Percentiles rank a stretch among this genome's conserved stretches.
phyloP scores from a whole-genome alignment of 2,329 filamentous ascomycete genomes.

The Calonectria henricotiae region DNA sequence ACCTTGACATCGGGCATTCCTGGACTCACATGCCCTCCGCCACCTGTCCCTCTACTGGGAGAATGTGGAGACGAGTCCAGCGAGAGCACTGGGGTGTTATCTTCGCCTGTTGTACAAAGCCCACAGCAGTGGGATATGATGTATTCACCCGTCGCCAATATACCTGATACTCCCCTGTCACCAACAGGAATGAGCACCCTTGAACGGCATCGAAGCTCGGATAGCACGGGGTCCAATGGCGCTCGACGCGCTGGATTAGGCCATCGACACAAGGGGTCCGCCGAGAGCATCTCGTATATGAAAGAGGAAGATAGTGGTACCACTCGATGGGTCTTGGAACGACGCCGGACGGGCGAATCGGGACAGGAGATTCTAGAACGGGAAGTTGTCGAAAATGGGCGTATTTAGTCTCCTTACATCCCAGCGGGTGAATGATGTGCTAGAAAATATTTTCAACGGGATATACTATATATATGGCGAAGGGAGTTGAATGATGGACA shows the following conservation, averaged over 20 bases:
- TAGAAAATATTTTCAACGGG: neutral
- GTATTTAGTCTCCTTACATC: slow-evolving; percentile 57
- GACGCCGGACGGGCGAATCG: slow-evolving; percentile 76
- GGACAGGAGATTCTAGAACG: slow-evolving; percentile 78
- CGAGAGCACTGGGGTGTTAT: slow-evolving; percentile 36
- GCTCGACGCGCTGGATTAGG: slow-evolving; percentile 53
- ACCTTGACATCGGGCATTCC: slow-evolving; percentile 65
- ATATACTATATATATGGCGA: slow-evolving; percentile 26
- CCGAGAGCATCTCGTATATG: slow-evolving; percentile 81
- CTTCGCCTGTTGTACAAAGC: slow-evolving; percentile 25
- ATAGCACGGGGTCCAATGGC: slow-evolving; percentile 35
- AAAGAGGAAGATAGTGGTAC: slow-evolving; percentile 75
- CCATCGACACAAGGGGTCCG: slow-evolving; percentile 71
- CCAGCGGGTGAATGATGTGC: slow-evolving; percentile 19
- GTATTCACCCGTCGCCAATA: slow-evolving; percentile 32
- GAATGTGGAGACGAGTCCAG: slow-evolving; percentile 37
- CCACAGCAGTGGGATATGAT: neutral
- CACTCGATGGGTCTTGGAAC: slow-evolving; percentile 79
- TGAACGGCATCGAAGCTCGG: slow-evolving; percentile 42
- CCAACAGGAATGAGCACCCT: slow-evolving; percentile 46
- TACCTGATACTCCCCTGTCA: slow-evolving; percentile 43
- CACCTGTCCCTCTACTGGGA: slow-evolving; percentile 44
- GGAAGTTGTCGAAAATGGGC: slow-evolving; percentile 74
- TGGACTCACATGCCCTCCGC: slow-evolving; percentile 51
- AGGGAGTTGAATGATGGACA: neutral